Percentiles rank a stretch among this genome's conserved stretches.
Evolutionary conservation across 306 rosid species (phyloP).

Genomic region (Vachellia collinsii): DNA sequence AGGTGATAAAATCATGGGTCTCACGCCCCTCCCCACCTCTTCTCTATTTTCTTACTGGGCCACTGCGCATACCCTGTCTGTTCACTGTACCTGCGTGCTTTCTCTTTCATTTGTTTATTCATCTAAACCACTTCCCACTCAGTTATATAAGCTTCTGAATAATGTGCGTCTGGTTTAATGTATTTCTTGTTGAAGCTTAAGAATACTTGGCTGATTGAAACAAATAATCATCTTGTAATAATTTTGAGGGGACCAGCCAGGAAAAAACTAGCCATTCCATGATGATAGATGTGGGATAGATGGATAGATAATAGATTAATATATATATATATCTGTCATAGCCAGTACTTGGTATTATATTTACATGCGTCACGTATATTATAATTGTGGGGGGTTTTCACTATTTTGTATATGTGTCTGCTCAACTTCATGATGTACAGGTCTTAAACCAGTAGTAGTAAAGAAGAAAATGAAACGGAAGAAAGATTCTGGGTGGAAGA

Average conservation of each 20-base stretch:
- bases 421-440: background rate
- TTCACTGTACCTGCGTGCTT: constrained; percentile 29
- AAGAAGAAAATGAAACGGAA: background rate
- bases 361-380: background rate
- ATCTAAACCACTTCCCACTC: background rate
- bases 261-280: constrained; percentile 8
- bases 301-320: background rate
- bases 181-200: background rate
- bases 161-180: constrained; percentile 18
- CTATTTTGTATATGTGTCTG: background rate
- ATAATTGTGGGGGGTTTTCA: background rate
- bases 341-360: background rate
- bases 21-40: constrained; percentile 5
- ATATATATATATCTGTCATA: constrained; percentile 19
- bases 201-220: background rate
- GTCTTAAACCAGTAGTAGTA: background rate
- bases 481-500: background rate
- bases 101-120: constrained; percentile 3
- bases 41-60: constrained; percentile 29
- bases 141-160: constrained; percentile 3
- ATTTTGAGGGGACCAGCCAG: background rate
- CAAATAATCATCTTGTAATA: constrained; percentile 9
- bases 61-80: constrained; percentile 40
- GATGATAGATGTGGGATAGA: constrained; percentile 15
- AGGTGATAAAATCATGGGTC: constrained; percentile 75